Percentiles rank a stretch among this genome's conserved stretches.
phyloP scores from a whole-genome alignment of 495 filamentous ascomycete species.

The Lasiosphaeris hirsuta region DNA sequence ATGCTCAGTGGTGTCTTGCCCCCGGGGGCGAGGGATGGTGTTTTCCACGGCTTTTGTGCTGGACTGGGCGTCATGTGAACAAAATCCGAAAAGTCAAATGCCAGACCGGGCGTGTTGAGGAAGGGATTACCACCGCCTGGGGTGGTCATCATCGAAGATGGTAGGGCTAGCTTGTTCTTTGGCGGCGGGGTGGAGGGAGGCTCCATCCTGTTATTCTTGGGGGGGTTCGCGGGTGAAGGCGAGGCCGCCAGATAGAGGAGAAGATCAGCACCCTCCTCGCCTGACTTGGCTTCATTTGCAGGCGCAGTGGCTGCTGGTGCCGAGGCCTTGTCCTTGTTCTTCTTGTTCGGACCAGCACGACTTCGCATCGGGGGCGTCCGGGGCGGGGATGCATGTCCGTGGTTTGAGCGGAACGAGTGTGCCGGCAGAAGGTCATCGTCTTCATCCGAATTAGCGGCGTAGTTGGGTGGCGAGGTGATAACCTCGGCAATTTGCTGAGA shows the following conservation, averaged over 20 bases:
- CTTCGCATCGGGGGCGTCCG: conserved; percentile 72
- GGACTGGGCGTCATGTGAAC: conserved; percentile 96
- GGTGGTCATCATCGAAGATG: conserved; percentile 87
- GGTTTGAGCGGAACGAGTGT: conserved; percentile 62
- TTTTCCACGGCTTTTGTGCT: conserved; percentile 80
- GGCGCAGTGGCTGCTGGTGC: conserved; percentile 1
- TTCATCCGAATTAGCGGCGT: conserved; percentile 65
- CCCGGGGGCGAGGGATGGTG: conserved; percentile 45
- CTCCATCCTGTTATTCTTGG: conserved; percentile 47
- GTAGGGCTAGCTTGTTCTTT: conserved; percentile 65
- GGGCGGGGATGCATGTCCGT: conserved; percentile 69
- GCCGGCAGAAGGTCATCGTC: conserved; percentile 73
- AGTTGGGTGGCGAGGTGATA: conserved; percentile 56
- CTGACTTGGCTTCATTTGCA: conserved; percentile 42
- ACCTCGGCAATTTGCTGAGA: conserved; percentile 58
- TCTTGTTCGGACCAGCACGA: conserved; percentile 42
- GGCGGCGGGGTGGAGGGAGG: conserved; percentile 87
- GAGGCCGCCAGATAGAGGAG: conserved; percentile 90
- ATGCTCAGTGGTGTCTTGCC: conserved; percentile 42
- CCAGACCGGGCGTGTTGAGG: conserved; percentile 57
- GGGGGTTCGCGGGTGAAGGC: conserved; percentile 69
- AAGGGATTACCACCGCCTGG: conserved; percentile 64
- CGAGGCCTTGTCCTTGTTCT: conserved; percentile 15
- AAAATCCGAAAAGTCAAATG: conserved; percentile 95
- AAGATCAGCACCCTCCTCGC: conserved; percentile 85